Evolutionary conservation across 2,329 filamentous ascomycete genomes (phyloP).

Genomic region (Xylariaceae sp.): DNA sequence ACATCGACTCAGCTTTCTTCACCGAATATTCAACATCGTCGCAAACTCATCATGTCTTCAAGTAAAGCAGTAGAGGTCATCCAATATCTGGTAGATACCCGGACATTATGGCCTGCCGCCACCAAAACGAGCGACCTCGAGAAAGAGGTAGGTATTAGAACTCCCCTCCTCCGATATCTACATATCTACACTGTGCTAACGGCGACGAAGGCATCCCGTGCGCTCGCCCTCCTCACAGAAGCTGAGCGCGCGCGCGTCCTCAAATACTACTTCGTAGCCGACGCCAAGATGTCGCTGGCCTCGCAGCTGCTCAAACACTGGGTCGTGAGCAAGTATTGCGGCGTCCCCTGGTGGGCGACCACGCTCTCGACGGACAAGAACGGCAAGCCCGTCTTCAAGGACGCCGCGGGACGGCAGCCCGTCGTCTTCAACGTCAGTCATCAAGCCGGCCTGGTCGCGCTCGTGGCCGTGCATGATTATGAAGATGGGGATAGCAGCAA

Average conservation of each 20-base stretch:
- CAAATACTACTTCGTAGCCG: conserved; percentile 60
- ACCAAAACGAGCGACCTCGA: conserved; percentile 44
- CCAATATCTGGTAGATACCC: conserved; percentile 60
- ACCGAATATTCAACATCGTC: not conserved
- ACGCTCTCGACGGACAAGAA: conserved; percentile 50
- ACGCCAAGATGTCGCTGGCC: conserved; percentile 68
- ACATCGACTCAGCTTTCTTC: not conserved
- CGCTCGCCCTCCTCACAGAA: conserved; percentile 46
- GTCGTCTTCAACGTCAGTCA: conserved; percentile 72
- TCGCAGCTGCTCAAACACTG: conserved; percentile 71
- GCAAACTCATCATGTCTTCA: conserved; percentile 25
- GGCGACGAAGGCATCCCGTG: conserved; percentile 44
- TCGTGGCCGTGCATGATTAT: conserved; percentile 50
- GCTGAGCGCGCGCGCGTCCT: conserved; percentile 55
- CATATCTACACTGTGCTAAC: not conserved
- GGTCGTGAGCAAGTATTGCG: conserved; percentile 54
- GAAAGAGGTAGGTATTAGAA: conserved; percentile 34
- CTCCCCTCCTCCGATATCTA: not conserved
- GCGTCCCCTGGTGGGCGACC: conserved; percentile 57
- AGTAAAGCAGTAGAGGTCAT: conserved; percentile 38
- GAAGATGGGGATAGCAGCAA: conserved; percentile 14
- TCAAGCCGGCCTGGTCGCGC: conserved; percentile 67
- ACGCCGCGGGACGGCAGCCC: conserved; percentile 43
- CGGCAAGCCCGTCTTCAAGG: conserved; percentile 50
- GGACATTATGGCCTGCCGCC: conserved; percentile 51